Conservation (phyloP, 1,139 yeast genomes). For the Citeromyces hawaiiensis region DNA sequence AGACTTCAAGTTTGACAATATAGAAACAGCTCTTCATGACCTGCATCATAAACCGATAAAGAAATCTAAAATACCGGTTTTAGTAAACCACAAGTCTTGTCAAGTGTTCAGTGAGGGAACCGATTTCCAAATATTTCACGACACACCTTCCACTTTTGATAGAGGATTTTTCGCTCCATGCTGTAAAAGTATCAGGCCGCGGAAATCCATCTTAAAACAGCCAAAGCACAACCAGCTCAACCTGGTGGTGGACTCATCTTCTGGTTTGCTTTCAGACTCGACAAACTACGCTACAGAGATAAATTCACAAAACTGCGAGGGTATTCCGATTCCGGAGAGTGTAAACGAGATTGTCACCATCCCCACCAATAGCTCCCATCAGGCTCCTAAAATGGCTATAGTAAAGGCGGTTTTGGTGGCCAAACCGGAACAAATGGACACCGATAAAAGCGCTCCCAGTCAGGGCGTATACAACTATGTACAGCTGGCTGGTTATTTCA, state of each 20-base stretch:
- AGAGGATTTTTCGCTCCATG: slow-evolving; percentile 1
- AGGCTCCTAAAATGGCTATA: slow-evolving; percentile 36
- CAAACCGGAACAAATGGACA: slow-evolving; percentile 1
- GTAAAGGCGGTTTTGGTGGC: slow-evolving; percentile 27
- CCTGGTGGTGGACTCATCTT: slow-evolving; percentile 52
- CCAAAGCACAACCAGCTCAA: slow-evolving; percentile 23
- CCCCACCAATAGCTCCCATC: slow-evolving; percentile 36
- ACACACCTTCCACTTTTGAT: slow-evolving; percentile 3
- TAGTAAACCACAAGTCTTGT: neutral
- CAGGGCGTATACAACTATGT: slow-evolving; percentile 2
- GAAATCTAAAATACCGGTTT: slow-evolving; percentile 1
- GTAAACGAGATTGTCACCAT: slow-evolving; percentile 51
- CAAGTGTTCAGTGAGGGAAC: neutral
- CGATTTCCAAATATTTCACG: neutral
- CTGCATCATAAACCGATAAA: neutral
- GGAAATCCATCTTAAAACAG: slow-evolving; percentile 27
- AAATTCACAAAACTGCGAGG: slow-evolving; percentile 49
- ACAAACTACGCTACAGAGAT: slow-evolving; percentile 68
- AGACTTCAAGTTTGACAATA: slow-evolving; percentile 2
- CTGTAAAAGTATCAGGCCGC: slow-evolving; percentile 18
- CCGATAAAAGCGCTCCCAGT: slow-evolving; percentile 1
- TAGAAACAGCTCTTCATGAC: slow-evolving; percentile 1
- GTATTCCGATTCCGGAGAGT: slow-evolving; percentile 50
- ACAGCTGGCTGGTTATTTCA: slow-evolving; percentile 1
- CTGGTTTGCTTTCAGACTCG: slow-evolving; percentile 56